Conservation (phyloP, 805 yeast species). For the Diddensiella santjacobensis region DNA sequence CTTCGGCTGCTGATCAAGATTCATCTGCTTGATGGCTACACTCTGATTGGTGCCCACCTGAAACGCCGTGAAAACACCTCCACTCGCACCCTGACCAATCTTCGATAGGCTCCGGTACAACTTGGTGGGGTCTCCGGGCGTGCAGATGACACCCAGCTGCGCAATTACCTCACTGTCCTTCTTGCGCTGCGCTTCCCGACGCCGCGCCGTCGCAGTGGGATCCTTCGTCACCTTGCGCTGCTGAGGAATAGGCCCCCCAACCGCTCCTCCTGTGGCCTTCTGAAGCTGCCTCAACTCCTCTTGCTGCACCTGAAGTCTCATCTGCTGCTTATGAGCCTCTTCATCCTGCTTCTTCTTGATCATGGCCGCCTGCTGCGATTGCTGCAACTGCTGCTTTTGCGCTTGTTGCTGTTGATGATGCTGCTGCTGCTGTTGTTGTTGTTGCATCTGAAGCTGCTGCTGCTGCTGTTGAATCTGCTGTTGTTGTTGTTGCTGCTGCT, state of each 20-base stretch:
- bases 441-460: conserved; percentile 5
- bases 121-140: conserved; percentile 77
- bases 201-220: conserved; percentile 32
- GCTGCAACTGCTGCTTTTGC: conserved; percentile 9
- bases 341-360: background rate
- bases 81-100: conserved; percentile 95
- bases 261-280: conserved; percentile 27
- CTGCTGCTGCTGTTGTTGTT: conserved; percentile 9
- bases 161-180: conserved; percentile 68
- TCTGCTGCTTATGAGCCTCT: conserved; percentile 1
- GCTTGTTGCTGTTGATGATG: conserved; percentile 3
- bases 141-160: conserved; percentile 70
- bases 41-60: conserved; percentile 54
- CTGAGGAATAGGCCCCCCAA: conserved; percentile 20
- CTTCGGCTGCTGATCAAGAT: conserved; percentile 82
- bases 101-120: conserved; percentile 52
- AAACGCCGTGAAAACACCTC: conserved; percentile 83
- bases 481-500: conserved; percentile 15
- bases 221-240: conserved; percentile 18
- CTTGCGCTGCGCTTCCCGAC: conserved; percentile 73
- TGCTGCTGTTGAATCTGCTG: conserved; percentile 10
- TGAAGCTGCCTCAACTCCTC: conserved; percentile 27
- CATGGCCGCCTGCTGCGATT: conserved; percentile 2
- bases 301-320: conserved; percentile 19
- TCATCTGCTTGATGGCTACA: conserved; percentile 97